phyloP scores from a whole-genome alignment of 2,329 filamentous ascomycete species.

The Shiraia bambusicola region DNA sequence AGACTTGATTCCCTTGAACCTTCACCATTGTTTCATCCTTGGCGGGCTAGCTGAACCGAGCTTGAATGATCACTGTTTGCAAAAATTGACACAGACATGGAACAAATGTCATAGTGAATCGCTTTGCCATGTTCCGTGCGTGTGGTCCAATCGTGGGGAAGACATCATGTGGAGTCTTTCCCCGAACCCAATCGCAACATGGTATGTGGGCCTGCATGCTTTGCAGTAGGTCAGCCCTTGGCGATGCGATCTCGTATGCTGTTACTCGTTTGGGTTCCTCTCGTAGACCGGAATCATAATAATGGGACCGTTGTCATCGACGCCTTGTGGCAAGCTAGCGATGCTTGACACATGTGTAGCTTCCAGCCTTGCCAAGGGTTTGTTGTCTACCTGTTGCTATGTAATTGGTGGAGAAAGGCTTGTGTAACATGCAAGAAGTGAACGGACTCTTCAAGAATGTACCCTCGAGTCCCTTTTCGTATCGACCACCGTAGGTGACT shows the following conservation, averaged over 20 bases:
- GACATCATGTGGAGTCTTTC: too few species aligned
- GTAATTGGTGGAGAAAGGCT: constrained; percentile 17
- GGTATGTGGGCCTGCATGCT: background rate
- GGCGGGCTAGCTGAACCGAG: constrained; percentile 30
- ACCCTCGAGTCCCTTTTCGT: constrained; percentile 1
- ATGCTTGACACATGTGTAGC: constrained; percentile 2
- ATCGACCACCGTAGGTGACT: constrained; percentile 6
- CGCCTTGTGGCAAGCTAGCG: constrained; percentile 2
- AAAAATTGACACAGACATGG: constrained; percentile 30
- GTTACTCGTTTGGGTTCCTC: background rate
- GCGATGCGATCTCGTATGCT: too few species aligned
- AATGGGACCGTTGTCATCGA: constrained; percentile 3
- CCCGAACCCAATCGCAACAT: too few species aligned
- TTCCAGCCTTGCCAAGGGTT: constrained; percentile 11
- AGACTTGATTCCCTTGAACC: constrained; percentile 24
- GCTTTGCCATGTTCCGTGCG: too few species aligned
- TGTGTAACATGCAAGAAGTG: constrained; percentile 11
- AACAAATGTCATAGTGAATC: constrained; percentile 13
- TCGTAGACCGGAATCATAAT: constrained; percentile 3
- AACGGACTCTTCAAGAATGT: constrained; percentile 11
- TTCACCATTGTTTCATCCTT: constrained; percentile 42
- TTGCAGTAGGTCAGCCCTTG: background rate
- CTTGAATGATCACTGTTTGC: constrained; percentile 7
- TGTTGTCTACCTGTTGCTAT: constrained; percentile 10
- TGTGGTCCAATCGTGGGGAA: too few species aligned